Conservation (phyloP, 495 filamentous ascomycete species). For the Lophium mytilinum region DNA sequence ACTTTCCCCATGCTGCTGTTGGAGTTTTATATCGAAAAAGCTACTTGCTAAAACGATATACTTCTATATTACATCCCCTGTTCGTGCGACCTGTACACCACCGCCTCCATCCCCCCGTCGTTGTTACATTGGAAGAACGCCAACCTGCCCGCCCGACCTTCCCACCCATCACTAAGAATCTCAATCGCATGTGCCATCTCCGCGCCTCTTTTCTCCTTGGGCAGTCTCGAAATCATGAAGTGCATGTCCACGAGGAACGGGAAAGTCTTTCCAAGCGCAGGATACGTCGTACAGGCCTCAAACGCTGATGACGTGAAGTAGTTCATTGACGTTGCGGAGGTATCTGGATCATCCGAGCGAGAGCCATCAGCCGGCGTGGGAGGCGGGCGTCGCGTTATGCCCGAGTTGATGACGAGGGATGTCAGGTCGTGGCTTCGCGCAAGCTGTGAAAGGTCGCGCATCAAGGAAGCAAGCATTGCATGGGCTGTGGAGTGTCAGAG, state of each 20-base stretch:
- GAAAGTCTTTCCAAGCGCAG: conserved; percentile 26
- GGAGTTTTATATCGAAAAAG: too few species aligned
- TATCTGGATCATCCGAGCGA: too few species aligned
- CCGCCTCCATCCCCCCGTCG: neutral
- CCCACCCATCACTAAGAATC: conserved; percentile 28
- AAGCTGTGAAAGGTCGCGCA: conserved; percentile 29
- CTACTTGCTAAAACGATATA: too few species aligned
- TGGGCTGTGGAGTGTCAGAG: conserved; percentile 15
- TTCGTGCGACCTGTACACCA: neutral
- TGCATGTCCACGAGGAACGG: conserved; percentile 26
- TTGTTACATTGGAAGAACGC: conserved; percentile 2
- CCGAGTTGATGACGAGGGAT: conserved; percentile 32
- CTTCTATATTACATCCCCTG: too few species aligned
- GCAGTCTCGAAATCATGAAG: conserved; percentile 21
- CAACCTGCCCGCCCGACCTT: conserved; percentile 26
- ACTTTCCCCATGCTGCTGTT: too few species aligned
- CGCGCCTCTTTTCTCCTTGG: neutral
- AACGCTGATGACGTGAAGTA: conserved; percentile 28
- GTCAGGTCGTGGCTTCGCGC: conserved; percentile 25
- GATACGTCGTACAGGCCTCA: conserved; percentile 20
- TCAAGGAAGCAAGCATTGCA: conserved; percentile 26
- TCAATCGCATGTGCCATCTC: conserved; percentile 24
- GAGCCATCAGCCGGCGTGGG: neutral
- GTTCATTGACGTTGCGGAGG: neutral
- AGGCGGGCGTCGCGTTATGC: neutral